These are phyloP conservation scores for Neltuma alba DNA, from an alignment of 306 rosid genomes.

Conservation along the genomic window DNA sequence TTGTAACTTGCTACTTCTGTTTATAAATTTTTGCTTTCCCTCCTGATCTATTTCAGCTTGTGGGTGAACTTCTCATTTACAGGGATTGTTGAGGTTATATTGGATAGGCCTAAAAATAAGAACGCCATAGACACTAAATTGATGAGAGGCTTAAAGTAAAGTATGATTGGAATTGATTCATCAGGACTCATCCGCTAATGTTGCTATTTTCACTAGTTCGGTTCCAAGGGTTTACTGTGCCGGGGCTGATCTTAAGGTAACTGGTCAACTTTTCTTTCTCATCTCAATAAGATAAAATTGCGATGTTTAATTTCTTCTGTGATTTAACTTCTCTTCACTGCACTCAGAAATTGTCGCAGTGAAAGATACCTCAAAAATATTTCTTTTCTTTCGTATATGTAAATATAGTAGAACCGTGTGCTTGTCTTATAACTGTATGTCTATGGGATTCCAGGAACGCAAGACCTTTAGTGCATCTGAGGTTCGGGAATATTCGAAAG, in stretches of 20 bases:
- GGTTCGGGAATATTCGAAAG: constrained; percentile 38
- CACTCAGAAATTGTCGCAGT: neutral
- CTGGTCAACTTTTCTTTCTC: neutral
- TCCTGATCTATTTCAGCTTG: neutral
- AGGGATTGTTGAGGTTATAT: constrained; percentile 59
- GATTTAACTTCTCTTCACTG: neutral
- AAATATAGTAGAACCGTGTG: neutral
- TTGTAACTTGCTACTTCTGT: neutral
- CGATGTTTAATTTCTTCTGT: neutral
- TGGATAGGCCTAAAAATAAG: constrained; percentile 57
- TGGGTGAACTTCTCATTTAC: neutral
- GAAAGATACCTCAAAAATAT: neutral
- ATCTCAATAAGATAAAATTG: neutral
- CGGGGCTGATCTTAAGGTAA: constrained; percentile 68
- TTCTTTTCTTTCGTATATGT: neutral
- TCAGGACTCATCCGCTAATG: constrained; percentile 44
- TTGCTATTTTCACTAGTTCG: constrained; percentile 47
- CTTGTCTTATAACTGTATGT: constrained; percentile 2
- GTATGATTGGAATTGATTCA: constrained; percentile 46
- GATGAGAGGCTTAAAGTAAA: constrained; percentile 46
- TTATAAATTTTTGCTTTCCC: neutral
- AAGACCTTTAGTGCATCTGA: constrained; percentile 49
- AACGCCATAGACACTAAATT: constrained; percentile 64
- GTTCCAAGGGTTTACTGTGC: constrained; percentile 74
- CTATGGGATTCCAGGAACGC: constrained; percentile 59